phyloP scores from a whole-genome alignment of 805 yeast genomes.

The Starmerella kuoi region DNA sequence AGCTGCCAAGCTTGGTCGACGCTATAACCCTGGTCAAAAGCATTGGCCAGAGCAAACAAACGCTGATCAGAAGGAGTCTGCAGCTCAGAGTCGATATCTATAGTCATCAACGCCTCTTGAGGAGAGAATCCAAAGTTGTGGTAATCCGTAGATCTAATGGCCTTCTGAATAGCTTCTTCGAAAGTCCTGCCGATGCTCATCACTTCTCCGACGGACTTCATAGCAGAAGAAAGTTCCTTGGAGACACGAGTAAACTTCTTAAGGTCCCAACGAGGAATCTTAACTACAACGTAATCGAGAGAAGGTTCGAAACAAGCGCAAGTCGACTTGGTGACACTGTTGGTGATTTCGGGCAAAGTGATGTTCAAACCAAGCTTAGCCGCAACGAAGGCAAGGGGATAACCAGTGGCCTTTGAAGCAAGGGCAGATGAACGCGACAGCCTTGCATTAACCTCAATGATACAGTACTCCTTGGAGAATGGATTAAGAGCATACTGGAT shows the following conservation, averaged over 20 bases:
- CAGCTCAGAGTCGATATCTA: slow-evolving; percentile 83
- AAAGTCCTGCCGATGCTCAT: slow-evolving; percentile 96
- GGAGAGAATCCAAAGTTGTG: slow-evolving; percentile 84
- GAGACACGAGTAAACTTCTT: slow-evolving; percentile 91
- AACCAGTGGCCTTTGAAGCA: slow-evolving; percentile 98
- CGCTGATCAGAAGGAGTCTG: slow-evolving; percentile 97
- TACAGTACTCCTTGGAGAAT: slow-evolving; percentile 84
- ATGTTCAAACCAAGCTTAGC: slow-evolving; percentile 91
- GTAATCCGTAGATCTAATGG: slow-evolving; percentile 91
- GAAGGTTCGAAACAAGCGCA: slow-evolving; percentile 97
- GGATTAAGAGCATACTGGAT: slow-evolving; percentile 95
- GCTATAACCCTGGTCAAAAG: slow-evolving; percentile 73
- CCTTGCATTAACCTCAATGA: slow-evolving; percentile 96
- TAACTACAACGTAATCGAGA: slow-evolving; percentile 88
- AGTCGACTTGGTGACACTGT: slow-evolving; percentile 86
- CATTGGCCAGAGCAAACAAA: slow-evolving; percentile 91
- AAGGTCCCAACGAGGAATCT: slow-evolving; percentile 98
- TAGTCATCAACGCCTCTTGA: slow-evolving; percentile 60
- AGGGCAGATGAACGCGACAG: slow-evolving; percentile 96
- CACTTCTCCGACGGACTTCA: slow-evolving; percentile 99
- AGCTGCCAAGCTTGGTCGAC: slow-evolving; percentile 85
- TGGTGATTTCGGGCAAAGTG: slow-evolving; percentile 80
- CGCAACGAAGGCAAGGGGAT: slow-evolving; percentile 95
- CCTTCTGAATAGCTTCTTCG: slow-evolving; percentile 96
- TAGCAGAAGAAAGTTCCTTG: slow-evolving; percentile 72